Evolutionary conservation across 306 rosid genomes (phyloP).

Genomic region (Oxytropis ochrocephala): DNA sequence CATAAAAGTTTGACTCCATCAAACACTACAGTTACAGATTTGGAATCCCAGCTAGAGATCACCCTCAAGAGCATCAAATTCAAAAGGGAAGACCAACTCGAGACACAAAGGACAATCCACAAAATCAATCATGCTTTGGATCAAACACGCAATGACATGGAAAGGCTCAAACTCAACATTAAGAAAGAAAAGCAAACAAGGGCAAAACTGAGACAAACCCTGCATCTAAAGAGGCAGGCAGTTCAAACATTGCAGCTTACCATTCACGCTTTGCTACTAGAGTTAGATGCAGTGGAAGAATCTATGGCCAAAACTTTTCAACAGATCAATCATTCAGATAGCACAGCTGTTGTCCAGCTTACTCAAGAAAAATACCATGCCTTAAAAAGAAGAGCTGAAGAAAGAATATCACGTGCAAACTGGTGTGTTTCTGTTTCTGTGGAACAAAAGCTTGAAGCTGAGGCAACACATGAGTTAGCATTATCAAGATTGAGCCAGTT

Average conservation of each 20-base stretch:
- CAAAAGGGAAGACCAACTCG: slow-evolving; percentile 30
- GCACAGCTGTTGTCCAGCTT: slow-evolving; percentile 20
- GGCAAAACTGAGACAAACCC: slow-evolving; percentile 18
- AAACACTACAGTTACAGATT: slow-evolving; percentile 6
- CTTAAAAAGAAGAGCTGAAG: slow-evolving; percentile 31
- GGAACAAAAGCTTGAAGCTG: slow-evolving; percentile 40
- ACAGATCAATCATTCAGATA: slow-evolving; percentile 25
- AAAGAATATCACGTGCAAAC: slow-evolving; percentile 30
- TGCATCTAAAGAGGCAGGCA: slow-evolving; percentile 31
- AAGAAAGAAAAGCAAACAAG: slow-evolving; percentile 21
- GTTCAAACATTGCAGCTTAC: slow-evolving; percentile 32
- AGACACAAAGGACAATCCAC: slow-evolving; percentile 22
- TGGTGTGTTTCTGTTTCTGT: slow-evolving; percentile 18
- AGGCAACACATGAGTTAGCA: slow-evolving; percentile 27
- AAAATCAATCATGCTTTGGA: slow-evolving; percentile 31
- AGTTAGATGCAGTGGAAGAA: slow-evolving; percentile 30
- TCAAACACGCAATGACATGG: slow-evolving; percentile 22
- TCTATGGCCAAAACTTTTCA: slow-evolving; percentile 36
- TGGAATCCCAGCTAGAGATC: slow-evolving; percentile 33
- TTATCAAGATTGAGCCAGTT: slow-evolving; percentile 33
- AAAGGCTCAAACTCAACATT: slow-evolving; percentile 18
- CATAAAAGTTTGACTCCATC: slow-evolving; percentile 8
- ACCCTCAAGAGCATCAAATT: slow-evolving; percentile 25
- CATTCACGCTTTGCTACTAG: slow-evolving; percentile 38
- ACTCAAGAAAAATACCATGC: slow-evolving; percentile 34